Evolutionary conservation across 2,329 filamentous ascomycete species (phyloP), one percentile per base, ranked within the genome.

Genomic region (Talaromyces sp.): DNA sequence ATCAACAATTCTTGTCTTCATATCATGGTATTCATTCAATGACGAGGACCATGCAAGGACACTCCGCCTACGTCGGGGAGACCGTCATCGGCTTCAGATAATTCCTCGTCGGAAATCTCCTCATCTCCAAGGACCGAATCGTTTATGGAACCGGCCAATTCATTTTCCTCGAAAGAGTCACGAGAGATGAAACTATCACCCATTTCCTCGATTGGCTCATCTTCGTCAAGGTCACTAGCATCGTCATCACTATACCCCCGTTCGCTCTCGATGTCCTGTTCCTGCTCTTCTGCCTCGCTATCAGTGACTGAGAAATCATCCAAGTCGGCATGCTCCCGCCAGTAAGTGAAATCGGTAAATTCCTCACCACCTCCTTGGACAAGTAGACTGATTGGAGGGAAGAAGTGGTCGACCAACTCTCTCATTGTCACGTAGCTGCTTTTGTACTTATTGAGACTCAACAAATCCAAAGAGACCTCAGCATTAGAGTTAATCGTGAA

Each of bases 401-500:
- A 99, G 81, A 97, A 98, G 77, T 99, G 95, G 75, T 99, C 95
- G 7, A 99, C 92, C 66, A 99, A 89, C 77, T 99, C 96, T 66
- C 92, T 90, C 88, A 99, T 99, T 72, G 92, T 93, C 67, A 97
- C 92, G 75, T 99, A 99, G 68, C 91, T 97, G 72, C 96, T 94
- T 80, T 95, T 97, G 76, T 98, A 91, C 76, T 93, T 96, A 79
- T 96, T 97, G 63, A 98, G 84, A 68, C 88, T 94, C 50, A 98
- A 82, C 52, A 99, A 82, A 75, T 98, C 94, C 24, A 99, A 82
- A 33, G 90, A 94, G 35, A 99, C 93, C 77, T 99, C 95, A 1
- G 94, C 93, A 74, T 98, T 96, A 62, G 92, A 95, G 78, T 99
- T 99, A 83, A 99, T 99, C 16, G 95, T 97, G 78, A 99, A 99